Conservation (phyloP, 345 rosid genomes). For the Euphorbia pulcherrima region DNA sequence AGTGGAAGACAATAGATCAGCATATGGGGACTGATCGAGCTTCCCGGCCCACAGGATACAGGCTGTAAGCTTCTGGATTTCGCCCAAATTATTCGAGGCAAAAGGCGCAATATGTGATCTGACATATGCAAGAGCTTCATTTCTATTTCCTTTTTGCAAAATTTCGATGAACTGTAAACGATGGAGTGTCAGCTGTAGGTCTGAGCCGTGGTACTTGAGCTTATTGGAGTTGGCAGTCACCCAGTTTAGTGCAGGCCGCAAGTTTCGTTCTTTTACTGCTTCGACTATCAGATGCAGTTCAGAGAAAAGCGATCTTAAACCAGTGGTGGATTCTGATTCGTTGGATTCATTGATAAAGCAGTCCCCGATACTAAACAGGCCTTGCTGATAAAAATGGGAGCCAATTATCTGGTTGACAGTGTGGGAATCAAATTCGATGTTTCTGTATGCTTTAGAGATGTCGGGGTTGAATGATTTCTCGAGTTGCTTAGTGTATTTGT, state of each 20-base stretch:
- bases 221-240: slow-evolving; percentile 46
- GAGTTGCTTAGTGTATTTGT: slow-evolving; percentile 55
- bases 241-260: slow-evolving; percentile 62
- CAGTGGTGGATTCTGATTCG: slow-evolving; percentile 40
- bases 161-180: slow-evolving; percentile 60
- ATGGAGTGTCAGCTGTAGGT: slow-evolving; percentile 62
- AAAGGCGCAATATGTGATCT: slow-evolving; percentile 42
- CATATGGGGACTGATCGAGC: slow-evolving; percentile 48
- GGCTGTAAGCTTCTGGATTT: slow-evolving; percentile 44
- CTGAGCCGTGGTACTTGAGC: slow-evolving; percentile 55
- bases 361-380: slow-evolving; percentile 63
- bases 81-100: slow-evolving; percentile 36
- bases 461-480: slow-evolving; percentile 61
- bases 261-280: slow-evolving; percentile 49
- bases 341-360: slow-evolving; percentile 49
- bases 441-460: slow-evolving; percentile 61
- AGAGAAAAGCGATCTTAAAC: slow-evolving; percentile 38
- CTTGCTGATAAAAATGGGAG: slow-evolving; percentile 58
- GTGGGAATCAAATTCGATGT: slow-evolving; percentile 49
- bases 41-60: slow-evolving; percentile 46
- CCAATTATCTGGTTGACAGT: slow-evolving; percentile 62
- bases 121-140: slow-evolving; percentile 58
- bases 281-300: slow-evolving; percentile 62
- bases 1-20: slow-evolving; percentile 37
- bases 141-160: slow-evolving; percentile 36